Evolutionary conservation across 2,329 filamentous ascomycete genomes (phyloP), one percentile per base, ranked within the genome.

Genomic region (Microcyclosporella mali): DNA sequence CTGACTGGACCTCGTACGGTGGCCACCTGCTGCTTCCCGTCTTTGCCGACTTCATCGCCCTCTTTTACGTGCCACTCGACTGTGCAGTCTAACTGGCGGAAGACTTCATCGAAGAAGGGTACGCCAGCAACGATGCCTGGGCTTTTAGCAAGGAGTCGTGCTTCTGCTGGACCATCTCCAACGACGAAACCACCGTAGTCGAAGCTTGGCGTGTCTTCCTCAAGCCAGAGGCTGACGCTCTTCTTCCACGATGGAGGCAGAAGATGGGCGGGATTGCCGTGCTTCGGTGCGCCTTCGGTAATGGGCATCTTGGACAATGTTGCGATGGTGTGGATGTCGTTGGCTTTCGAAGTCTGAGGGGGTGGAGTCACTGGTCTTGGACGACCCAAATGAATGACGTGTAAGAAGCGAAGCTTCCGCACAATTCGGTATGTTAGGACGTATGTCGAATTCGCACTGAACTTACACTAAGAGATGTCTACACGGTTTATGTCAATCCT

Each of bases 141-240:
- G n/a, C 53, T 59, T 60, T 81, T 82, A 2, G 78, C 78, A 16
- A 81, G 61, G 15, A 81, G 56, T 21, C 66, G 67, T 2, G 71
- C 71, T 53, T 72, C 70, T 1, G 67, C 68, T 8, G 68, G 60
- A 12, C 68, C 70, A 30, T 85, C 79, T 51, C 92, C 92, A 17
- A 98, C 92, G 6, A 98, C 92, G 66, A 94, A 98, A 47, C 92
- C 92, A 59, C 87, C 92, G 65, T 95, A 95, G 73, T 98, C 92
- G 68, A 95, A 90, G 40, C 87, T 92, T 3, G 92, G 92, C 2
- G 88, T 94, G 70, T 98, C 92, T 69, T 98, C 92, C 59, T 88
- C 85, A 11, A 95, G 83, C 92, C 92, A 98, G 58, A 78, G 70
- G 17, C 82, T 78, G 50, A 95, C 79, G 53, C 82, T 78, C 37